Conservation (phyloP, 345 rosid species). For the Moringa oleifera region DNA sequence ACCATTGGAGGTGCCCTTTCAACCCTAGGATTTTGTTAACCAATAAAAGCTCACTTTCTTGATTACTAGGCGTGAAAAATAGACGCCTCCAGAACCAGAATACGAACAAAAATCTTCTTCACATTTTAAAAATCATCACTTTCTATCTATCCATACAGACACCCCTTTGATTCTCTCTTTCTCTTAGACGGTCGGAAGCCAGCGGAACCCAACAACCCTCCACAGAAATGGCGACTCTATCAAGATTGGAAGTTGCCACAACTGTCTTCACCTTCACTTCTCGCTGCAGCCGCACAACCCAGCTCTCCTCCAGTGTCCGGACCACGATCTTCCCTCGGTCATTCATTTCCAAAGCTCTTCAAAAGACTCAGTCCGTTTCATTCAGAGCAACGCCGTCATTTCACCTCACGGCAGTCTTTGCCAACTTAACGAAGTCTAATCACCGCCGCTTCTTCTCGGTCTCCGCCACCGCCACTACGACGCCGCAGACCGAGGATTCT, state of each 20-base stretch:
- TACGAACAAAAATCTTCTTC: too few relatives aligned
- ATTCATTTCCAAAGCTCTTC: constrained; percentile 16
- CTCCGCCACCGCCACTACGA: constrained; percentile 48
- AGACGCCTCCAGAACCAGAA: too few relatives aligned
- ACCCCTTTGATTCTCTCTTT: neutral
- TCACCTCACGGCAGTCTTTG: constrained; percentile 17
- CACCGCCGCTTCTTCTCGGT: constrained; percentile 46
- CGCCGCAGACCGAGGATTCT: constrained; percentile 52
- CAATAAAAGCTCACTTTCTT: too few relatives aligned
- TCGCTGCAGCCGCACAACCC: constrained; percentile 26
- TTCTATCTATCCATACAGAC: constrained; percentile 8
- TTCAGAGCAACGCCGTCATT: constrained; percentile 24
- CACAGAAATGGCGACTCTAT: constrained; percentile 46
- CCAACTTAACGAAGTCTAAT: constrained; percentile 13
- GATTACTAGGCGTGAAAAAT: too few relatives aligned
- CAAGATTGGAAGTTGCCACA: constrained; percentile 54
- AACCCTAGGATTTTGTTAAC: too few relatives aligned
- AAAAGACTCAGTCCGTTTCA: constrained; percentile 19
- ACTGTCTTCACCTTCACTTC: constrained; percentile 48
- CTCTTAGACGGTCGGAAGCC: neutral
- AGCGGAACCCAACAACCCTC: constrained; percentile 7
- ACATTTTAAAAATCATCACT: too few relatives aligned
- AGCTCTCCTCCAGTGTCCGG: constrained; percentile 25
- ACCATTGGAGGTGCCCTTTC: too few relatives aligned
- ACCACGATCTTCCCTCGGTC: constrained; percentile 34